These are phyloP conservation scores for Leccinum variabile DNA, from an alignment of 1,284 basidiomycete species.

Conservation along the genomic window DNA sequence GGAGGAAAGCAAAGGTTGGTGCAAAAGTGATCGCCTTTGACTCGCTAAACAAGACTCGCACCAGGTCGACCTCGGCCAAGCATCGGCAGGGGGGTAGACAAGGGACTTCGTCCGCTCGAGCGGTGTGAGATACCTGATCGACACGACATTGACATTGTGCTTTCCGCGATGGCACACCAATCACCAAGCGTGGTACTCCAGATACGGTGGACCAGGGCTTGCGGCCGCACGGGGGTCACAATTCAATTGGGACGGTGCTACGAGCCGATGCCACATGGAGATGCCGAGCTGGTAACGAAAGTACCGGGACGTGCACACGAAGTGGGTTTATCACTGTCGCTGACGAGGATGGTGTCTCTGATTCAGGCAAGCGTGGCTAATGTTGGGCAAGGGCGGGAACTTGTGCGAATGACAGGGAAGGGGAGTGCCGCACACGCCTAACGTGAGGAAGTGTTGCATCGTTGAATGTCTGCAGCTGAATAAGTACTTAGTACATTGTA, in stretches of 20 bases:
- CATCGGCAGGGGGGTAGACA: constrained; percentile 30
- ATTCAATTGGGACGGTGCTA: constrained; percentile 64
- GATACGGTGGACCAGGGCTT: constrained; percentile 53
- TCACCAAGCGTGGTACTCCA: constrained; percentile 46
- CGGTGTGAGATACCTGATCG: constrained; percentile 57
- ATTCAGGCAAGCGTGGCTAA: constrained; percentile 46
- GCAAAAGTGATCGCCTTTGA: no score
- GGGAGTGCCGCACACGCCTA: constrained; percentile 41
- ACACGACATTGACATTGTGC: constrained; percentile 61
- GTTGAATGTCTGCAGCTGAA: constrained; percentile 45
- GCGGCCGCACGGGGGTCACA: constrained; percentile 48
- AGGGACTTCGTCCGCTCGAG: constrained; percentile 49
- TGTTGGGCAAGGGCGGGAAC: constrained; percentile 43
- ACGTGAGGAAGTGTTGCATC: constrained; percentile 53
- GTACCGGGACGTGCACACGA: constrained; percentile 43
- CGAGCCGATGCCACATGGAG: constrained; percentile 46
- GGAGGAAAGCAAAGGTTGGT: no score
- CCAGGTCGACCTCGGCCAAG: no score
- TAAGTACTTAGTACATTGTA: no score
- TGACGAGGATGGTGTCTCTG: constrained; percentile 50
- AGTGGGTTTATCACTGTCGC: constrained; percentile 40
- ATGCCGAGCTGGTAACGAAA: constrained; percentile 44
- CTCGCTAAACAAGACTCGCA: no score
- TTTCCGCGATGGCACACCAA: constrained; percentile 53
- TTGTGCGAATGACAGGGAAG: constrained; percentile 43